phyloP scores from a whole-genome alignment of 345 rosid species.

The Lepidium aucheri region DNA sequence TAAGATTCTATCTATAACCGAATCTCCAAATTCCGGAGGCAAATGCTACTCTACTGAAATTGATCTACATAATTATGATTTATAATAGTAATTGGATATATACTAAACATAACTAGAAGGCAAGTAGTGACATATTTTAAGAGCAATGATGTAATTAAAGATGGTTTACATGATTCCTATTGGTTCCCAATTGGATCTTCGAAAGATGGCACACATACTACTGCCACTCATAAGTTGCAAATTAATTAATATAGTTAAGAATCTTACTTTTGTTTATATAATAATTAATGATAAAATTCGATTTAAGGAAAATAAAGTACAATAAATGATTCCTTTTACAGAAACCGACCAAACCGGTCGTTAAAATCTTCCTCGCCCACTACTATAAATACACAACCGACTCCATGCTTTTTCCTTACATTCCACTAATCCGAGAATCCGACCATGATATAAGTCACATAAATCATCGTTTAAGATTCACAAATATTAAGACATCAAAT shows the following conservation, averaged over 20 bases:
- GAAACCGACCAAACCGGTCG: slow-evolving; percentile 29
- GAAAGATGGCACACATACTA: background rate
- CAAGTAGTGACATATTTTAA: background rate
- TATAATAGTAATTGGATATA: no score
- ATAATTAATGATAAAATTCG: background rate
- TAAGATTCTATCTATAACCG: no score
- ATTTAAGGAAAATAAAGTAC: slow-evolving; percentile 4
- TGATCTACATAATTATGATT: no score
- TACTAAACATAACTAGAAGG: background rate
- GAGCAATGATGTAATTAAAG: slow-evolving; percentile 17
- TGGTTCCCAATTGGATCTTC: slow-evolving; percentile 10
- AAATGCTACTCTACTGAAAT: no score
- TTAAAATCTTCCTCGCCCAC: background rate
- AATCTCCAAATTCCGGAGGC: no score
- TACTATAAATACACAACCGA: slow-evolving; percentile 19
- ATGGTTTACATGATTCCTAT: background rate
- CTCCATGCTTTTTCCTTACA: background rate
- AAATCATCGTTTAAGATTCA: no score
- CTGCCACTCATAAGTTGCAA: slow-evolving; percentile 2
- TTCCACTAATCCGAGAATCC: no score
- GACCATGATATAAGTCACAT: no score
- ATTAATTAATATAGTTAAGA: background rate
- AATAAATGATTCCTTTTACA: background rate
- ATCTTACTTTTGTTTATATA: background rate
- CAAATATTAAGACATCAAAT: no score